A percentile compares a stretch with the other conserved stretches of the same genome.
phyloP scores from a whole-genome alignment of 345 rosid genomes.

The Syzygium oleosum region DNA sequence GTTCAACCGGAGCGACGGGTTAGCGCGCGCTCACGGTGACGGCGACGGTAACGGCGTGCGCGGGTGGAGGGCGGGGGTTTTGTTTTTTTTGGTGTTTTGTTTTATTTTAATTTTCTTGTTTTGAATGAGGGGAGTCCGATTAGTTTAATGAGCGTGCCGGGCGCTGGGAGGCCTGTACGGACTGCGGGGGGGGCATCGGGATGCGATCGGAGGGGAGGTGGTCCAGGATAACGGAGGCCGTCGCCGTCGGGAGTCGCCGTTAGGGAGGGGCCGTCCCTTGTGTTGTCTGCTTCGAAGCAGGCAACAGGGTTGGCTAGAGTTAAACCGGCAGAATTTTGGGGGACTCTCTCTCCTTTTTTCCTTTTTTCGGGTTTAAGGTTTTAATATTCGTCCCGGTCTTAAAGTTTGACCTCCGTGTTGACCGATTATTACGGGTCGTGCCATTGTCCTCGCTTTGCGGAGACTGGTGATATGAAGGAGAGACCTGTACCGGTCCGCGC shows the following conservation, averaged over 20 bases:
- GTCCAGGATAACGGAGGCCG: constrained; percentile 15
- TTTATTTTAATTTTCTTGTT: too few relatives aligned
- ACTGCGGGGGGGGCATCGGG: neutral
- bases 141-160: neutral
- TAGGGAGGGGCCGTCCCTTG: constrained; percentile 29
- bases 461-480: neutral
- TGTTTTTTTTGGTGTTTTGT: too few relatives aligned
- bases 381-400: neutral
- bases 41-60: neutral
- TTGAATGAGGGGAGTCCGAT: neutral
- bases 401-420: neutral
- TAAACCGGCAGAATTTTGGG: constrained; percentile 44
- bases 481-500: neutral
- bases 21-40: constrained; percentile 4
- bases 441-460: neutral
- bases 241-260: constrained; percentile 28
- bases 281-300: constrained; percentile 56
- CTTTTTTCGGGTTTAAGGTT: neutral
- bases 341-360: neutral
- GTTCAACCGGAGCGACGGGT: constrained; percentile 7
- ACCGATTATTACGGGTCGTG: neutral
- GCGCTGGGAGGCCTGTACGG: neutral
- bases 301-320: constrained; percentile 53
- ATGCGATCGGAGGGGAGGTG: constrained; percentile 10
- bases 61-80: too few relatives aligned